These are phyloP conservation scores for Xylariales sp. DNA, from an alignment of 2,329 filamentous ascomycete genomes.

Conservation along the genomic window DNA sequence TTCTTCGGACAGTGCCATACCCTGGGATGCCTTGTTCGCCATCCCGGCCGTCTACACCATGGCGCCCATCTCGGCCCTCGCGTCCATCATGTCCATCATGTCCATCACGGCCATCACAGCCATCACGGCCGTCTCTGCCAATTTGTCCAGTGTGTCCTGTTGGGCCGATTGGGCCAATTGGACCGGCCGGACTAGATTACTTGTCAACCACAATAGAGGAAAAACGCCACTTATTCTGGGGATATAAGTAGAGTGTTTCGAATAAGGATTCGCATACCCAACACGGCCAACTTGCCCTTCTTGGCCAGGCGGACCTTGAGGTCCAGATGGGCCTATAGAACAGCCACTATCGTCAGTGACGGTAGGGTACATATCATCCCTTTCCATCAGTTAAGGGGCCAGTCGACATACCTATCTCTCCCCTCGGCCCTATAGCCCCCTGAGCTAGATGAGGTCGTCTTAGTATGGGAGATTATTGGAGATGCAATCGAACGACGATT, in stretches of 20 bases:
- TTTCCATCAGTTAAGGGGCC: background rate
- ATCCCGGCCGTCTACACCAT: conserved; percentile 2
- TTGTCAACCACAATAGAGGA: background rate
- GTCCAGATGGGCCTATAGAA: conserved; percentile 24
- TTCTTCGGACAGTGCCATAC: conserved; percentile 12
- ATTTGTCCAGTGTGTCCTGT: background rate
- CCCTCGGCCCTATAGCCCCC: conserved; percentile 23
- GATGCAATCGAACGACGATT: conserved; percentile 51
- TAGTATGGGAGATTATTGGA: background rate
- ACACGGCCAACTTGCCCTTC: conserved; percentile 25
- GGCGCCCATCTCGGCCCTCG: background rate
- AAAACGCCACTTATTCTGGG: background rate
- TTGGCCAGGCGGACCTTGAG: conserved; percentile 22
- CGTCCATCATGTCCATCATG: background rate
- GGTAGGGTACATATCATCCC: background rate
- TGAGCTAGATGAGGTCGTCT: conserved; percentile 9
- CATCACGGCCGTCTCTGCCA: conserved; percentile 27
- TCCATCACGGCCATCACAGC: no score
- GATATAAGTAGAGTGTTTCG: background rate
- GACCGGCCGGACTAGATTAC: conserved; percentile 12
- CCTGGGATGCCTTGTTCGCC: conserved; percentile 16
- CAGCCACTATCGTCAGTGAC: background rate
- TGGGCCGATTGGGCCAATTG: conserved; percentile 1
- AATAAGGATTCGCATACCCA: conserved; percentile 18
- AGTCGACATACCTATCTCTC: conserved; percentile 27